Evolutionary conservation across 2,329 filamentous ascomycete species (phyloP), one percentile per base, ranked within the genome.

Genomic region (Colletotrichum siamense): DNA sequence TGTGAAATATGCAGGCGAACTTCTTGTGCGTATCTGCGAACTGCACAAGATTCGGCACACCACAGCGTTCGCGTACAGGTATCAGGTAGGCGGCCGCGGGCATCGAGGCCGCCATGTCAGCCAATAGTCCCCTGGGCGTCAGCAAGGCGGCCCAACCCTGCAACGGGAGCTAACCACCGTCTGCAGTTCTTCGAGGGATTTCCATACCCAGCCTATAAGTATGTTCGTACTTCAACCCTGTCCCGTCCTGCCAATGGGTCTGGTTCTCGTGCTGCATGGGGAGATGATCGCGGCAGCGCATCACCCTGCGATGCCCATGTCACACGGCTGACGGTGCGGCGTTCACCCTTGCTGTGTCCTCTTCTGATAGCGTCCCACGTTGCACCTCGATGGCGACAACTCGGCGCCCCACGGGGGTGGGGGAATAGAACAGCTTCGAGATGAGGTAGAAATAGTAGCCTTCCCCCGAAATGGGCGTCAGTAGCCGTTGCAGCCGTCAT

Each of bases 141-240:
- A 74, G 67, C 68, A 71, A 74, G 59, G 44, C 72, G 72, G 67
- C 72, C 68, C 72, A 65, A 74, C 59, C 67, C 61, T 66, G 67
- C 72, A 52, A 65, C 67, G 59, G 67, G 71, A 65, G 59, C 67
- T 61, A 71, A 30, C 30, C 28, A 28, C 34, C 44, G 62, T 32
- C 61, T 36, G 61, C 68, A 44, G 32, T 71, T 65, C 72, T 74
- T 74, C 61, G 67, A 74, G 59, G 34, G 28, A 71, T 57, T 71
- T 71, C 49, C 26, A 26, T 13, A 49, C 44, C 49, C n/a, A 61
- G 28, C 36, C 57, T 30, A 69, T 28, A 66, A n/a, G n/a, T n/a
- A n/a, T n/a, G n/a, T 71, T 61, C 30, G 67, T 65, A 15, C 44
- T 74, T 18, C 26, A 26, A 65, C 61, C 61, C 59, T 71, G 59